Base-by-base conservation (phyloP, 306 rosid species). In the Ormosia semicastrata region DNA sequence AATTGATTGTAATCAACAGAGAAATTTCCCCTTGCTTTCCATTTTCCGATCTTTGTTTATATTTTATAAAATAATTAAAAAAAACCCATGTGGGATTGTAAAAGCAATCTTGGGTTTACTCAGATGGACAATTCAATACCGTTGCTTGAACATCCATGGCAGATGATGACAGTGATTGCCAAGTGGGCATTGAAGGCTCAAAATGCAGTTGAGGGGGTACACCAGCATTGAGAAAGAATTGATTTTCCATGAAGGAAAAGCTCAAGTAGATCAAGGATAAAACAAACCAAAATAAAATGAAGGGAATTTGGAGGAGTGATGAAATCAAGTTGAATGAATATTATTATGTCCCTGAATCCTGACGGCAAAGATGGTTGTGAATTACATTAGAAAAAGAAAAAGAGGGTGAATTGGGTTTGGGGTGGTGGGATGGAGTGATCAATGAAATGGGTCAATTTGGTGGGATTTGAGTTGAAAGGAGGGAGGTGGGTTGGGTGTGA, bases 121-220 rank as follows among this genome's bases (percentile, higher is more conserved):
- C 88, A n/a, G 83, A 66, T 0, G 90, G 67, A 43, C 81, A 85
- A 75, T 78, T 92, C 72, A 64, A 83, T 37, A 77, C 87, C 0
- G 79, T 8, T 29, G 87, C 63, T 40, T 89, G 97, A 80, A 83
- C 75, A 34, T 90, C 91, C 88, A 87, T 85, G 68, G 91, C 32
- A 11, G 88, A 82, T 0, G 94, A 81, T 1, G 88, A 83, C 0
- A 92, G 43, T 4, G 87, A 56, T 7, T 85, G 94, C 98, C 98
- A 91, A 4, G 81, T 50, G 8, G 92, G 83, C 66, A 89, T 77
- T 56, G 88, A 66, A n/a, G n/a, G n/a, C n/a, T n/a, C n/a, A n/a
- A n/a, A n/a, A n/a, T n/a, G n/a, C 47, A 75, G 49, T 3, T 81
- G 83, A 2, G 87, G 82, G 8, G 89, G 73, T 24, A 84, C 66